phyloP scores from a whole-genome alignment of 2,329 filamentous ascomycete species.

The Botrytis deweyae region DNA sequence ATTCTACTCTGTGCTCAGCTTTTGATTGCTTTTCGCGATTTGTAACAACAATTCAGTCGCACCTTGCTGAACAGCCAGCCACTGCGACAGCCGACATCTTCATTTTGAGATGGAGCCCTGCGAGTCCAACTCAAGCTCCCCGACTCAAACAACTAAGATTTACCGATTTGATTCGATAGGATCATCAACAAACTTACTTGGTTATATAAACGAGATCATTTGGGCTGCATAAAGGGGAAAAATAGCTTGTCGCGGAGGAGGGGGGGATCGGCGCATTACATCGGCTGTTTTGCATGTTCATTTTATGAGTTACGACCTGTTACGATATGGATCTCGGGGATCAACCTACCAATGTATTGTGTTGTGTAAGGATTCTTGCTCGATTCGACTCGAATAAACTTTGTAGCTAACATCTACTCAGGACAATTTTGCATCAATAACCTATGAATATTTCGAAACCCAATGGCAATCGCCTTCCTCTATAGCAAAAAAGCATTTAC shows the following conservation, averaged over 20 bases:
- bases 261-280: conserved; percentile 19
- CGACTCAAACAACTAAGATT: conserved; percentile 25
- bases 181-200: conserved; percentile 8
- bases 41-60: not conserved
- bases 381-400: not conserved
- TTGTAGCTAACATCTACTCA: conserved; percentile 22
- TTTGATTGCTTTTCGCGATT: not conserved
- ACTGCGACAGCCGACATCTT: conserved; percentile 22
- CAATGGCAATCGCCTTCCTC: conserved; percentile 24
- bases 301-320: conserved; percentile 28
- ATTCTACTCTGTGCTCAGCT: not conserved
- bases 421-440: conserved; percentile 39
- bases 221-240: conserved; percentile 16
- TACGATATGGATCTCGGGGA: conserved; percentile 41
- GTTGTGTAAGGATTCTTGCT: conserved; percentile 32
- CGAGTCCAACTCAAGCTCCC: conserved; percentile 31
- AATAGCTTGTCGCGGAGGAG: conserved; percentile 9
- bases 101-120: conserved; percentile 39
- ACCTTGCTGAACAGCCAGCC: conserved; percentile 22
- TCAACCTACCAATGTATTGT: conserved; percentile 40
- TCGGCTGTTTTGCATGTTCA: not conserved
- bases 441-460: conserved; percentile 39
- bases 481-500: conserved; percentile 33
- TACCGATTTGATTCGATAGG: conserved; percentile 2
- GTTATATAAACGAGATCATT: conserved; percentile 12